A percentile compares a stretch with the other conserved stretches of the same genome.
Evolutionary conservation across 1,139 yeast species (phyloP).

Genomic region (Eremothecium cymbalariae): DNA sequence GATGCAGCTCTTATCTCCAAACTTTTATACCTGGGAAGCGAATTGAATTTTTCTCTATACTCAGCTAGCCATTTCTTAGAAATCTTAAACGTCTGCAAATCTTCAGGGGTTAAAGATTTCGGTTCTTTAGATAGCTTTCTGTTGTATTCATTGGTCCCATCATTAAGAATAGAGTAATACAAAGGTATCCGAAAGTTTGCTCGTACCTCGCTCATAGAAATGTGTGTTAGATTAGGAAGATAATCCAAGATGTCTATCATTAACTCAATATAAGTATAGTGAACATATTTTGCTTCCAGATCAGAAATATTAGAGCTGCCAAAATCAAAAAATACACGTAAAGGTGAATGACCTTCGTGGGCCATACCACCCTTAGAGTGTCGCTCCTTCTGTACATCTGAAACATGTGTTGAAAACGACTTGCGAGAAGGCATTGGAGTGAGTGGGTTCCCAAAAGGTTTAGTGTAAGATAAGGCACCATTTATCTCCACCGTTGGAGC

Average conservation of each 20-base stretch:
- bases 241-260: conserved; percentile 35
- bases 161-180: conserved; percentile 32
- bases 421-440: too few species aligned
- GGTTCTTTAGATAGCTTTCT: conserved; percentile 29
- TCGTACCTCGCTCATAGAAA: conserved; percentile 40
- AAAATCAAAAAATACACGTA: too few species aligned
- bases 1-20: conserved; percentile 21
- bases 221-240: conserved; percentile 31
- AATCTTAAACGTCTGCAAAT: conserved; percentile 26
- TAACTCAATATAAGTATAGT: conserved; percentile 33
- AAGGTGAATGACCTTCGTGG: too few species aligned
- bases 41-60: conserved; percentile 24
- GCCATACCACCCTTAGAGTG: too few species aligned
- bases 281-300: conserved; percentile 22
- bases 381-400: too few species aligned
- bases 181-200: conserved; percentile 45
- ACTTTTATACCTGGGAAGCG: conserved; percentile 23
- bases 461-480: too few species aligned
- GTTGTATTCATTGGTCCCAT: conserved; percentile 29
- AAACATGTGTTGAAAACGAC: too few species aligned
- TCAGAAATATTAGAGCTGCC: too few species aligned
- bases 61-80: conserved; percentile 23
- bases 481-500: too few species aligned
- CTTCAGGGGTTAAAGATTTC: conserved; percentile 28
- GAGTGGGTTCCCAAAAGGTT: too few species aligned